Evolutionary conservation across 1,139 yeast genomes (phyloP), one percentile per base, ranked within the genome.

Genomic region (Sugiyamaella sp.): DNA sequence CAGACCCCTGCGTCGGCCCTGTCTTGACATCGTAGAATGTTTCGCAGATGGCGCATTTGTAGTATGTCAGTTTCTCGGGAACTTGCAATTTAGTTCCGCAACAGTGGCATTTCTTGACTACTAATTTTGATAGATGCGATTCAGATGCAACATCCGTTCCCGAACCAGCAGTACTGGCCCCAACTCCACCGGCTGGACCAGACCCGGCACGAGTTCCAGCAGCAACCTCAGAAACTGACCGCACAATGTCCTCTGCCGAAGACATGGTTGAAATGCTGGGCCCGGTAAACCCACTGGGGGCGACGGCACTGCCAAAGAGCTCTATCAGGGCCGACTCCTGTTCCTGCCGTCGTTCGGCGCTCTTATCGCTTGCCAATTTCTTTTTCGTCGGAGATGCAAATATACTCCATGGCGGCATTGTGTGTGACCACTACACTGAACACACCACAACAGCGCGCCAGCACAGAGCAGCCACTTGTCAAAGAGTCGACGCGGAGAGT

Each of bases 11-110:
- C 29, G 2, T 20, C 40, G 2, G 42, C 12, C 24, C 25, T 17
- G 57, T 50, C 9, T 35, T 53, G 54, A 38, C 54, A 61, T 57
- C 75, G 55, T 45, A 76, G 59, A 60, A 57, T 2, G 66, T 63
- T 14, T 62, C 65, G 43, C 70, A 66, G 16, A 64, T 57, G 8
- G 64, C 57, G 53, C 95, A 86, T 55, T 78, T 76, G 66, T 80
- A 81, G 60, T 81, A 82, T 8, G 66, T 54, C 1, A 78, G 72
- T 6, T 66, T 66, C 4, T 68, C 68, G 0, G 86, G 84, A 58
- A 80, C 77, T 10, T 79, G 74, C 37, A 85, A 67, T 4, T 78
- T 63, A 0, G 83, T 79, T 0, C 86, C 87, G 70, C 95, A 86
- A 65, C 95, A 86, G 5, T 67, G 62, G 57, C 81, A 78, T 43